phyloP scores from a whole-genome alignment of 306 rosid genomes.

The Gillenia trifoliata region DNA sequence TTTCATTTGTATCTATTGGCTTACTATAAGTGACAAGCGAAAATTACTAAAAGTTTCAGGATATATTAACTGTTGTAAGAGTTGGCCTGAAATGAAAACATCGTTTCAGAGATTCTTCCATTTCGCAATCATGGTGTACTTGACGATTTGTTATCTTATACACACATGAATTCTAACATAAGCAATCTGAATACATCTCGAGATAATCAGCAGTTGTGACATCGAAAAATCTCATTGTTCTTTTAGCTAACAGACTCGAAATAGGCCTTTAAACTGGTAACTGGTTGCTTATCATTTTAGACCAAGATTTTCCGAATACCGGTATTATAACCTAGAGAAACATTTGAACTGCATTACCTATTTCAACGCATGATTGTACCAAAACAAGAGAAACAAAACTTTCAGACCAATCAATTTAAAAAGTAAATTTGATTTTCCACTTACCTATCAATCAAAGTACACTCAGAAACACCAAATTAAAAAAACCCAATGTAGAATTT shows the following conservation, averaged over 20 bases:
- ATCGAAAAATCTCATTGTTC: not conserved
- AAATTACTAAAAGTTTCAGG: not conserved
- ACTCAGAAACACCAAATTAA: not conserved
- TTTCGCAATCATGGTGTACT: not conserved
- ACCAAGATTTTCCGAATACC: not conserved
- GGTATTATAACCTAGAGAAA: not conserved
- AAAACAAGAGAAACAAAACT: not conserved
- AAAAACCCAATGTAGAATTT: not conserved
- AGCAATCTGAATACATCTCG: not conserved
- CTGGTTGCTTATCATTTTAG: not conserved
- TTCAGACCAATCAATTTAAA: not conserved
- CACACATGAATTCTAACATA: not conserved
- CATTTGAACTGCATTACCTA: not conserved
- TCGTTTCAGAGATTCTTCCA: not conserved
- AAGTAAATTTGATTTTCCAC: not conserved
- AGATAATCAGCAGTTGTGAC: not conserved
- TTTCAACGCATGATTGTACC: not conserved
- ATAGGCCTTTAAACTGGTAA: not conserved
- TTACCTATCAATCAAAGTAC: conserved; percentile 10
- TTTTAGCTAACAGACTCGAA: not conserved
- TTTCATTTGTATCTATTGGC: not conserved
- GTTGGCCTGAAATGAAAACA: not conserved
- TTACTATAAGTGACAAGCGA: not conserved
- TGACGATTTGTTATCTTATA: not conserved
- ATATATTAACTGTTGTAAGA: not conserved